A percentile compares a stretch with the other conserved stretches of the same genome.
These are phyloP conservation scores for Aspergillus udagawae DNA, from an alignment of 2,329 filamentous ascomycete genomes.

Conservation along the genomic window DNA sequence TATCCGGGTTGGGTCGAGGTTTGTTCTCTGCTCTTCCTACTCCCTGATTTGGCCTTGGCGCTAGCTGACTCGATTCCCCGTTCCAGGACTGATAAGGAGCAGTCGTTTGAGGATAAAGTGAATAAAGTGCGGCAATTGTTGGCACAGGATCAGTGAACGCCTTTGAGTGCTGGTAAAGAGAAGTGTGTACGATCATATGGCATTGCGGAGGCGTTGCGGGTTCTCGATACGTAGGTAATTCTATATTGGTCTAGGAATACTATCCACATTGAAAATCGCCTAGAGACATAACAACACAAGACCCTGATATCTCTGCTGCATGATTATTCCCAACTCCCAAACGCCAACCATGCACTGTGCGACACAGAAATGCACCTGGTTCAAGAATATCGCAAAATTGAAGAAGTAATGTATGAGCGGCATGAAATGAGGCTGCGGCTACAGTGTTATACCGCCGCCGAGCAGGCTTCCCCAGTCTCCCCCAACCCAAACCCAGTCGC, in stretches of 20 bases:
- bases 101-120: conserved; percentile 78
- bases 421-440: not conserved
- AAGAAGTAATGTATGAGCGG: not conserved
- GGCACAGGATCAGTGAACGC: conserved; percentile 19
- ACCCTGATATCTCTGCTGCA: not conserved
- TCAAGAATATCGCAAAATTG: not conserved
- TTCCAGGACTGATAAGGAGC: conserved; percentile 74
- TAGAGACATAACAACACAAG: not conserved
- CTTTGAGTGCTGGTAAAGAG: not conserved
- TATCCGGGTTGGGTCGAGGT: conserved; percentile 79
- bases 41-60: not conserved
- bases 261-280: not conserved
- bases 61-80: not conserved
- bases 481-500: conserved; percentile 43
- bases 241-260: not conserved
- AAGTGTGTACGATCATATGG: not conserved
- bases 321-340: not conserved
- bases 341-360: conserved; percentile 2
- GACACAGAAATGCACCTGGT: not conserved
- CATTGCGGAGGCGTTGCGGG: not conserved
- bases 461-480: conserved; percentile 39
- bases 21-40: conserved; percentile 23
- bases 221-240: not conserved
- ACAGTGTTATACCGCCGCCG: conserved; percentile 38
- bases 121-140: conserved; percentile 54